Evolutionary conservation across 768 basidiomycete species (phyloP).

Genomic region (Gloeophyllum trabeum): DNA sequence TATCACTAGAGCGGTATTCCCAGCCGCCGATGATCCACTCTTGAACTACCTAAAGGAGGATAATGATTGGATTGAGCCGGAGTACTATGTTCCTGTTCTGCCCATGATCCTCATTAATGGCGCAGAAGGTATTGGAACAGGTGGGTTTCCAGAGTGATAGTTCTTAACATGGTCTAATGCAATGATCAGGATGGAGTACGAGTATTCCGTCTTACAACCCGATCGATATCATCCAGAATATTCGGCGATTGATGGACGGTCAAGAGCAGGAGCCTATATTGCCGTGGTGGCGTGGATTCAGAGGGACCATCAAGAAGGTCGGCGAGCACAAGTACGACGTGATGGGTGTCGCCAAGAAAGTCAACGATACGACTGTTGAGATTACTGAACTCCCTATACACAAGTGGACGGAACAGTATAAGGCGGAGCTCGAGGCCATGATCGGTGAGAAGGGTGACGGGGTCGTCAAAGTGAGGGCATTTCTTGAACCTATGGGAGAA

Average conservation of each 20-base stretch:
- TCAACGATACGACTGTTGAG: constrained; percentile 84
- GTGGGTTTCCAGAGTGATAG: constrained; percentile 25
- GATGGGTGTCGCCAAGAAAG: constrained; percentile 58
- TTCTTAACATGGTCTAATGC: constrained; percentile 1
- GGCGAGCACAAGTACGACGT: constrained; percentile 84
- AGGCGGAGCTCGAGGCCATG: constrained; percentile 85
- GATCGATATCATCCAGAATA: constrained; percentile 75
- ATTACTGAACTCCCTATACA: constrained; percentile 94
- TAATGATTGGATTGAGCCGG: constrained; percentile 78
- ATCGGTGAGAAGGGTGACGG: constrained; percentile 79
- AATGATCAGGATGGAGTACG: constrained; percentile 80
- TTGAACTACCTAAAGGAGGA: constrained; percentile 82
- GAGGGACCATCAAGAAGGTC: constrained; percentile 72
- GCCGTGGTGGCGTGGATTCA: constrained; percentile 97
- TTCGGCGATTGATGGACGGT: constrained; percentile 76
- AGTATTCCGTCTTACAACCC: constrained; percentile 90
- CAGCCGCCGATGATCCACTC: constrained; percentile 79
- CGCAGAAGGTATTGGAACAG: constrained; percentile 95
- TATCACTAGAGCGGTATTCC: constrained; percentile 69
- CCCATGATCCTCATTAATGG: constrained; percentile 90
- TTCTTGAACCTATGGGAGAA: not conserved
- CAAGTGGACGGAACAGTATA: constrained; percentile 90
- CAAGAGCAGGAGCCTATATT: constrained; percentile 80
- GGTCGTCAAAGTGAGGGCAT: constrained; percentile 58
- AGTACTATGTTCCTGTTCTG: constrained; percentile 85